phyloP scores from a whole-genome alignment of 306 rosid genomes.

The Vicia faba region DNA sequence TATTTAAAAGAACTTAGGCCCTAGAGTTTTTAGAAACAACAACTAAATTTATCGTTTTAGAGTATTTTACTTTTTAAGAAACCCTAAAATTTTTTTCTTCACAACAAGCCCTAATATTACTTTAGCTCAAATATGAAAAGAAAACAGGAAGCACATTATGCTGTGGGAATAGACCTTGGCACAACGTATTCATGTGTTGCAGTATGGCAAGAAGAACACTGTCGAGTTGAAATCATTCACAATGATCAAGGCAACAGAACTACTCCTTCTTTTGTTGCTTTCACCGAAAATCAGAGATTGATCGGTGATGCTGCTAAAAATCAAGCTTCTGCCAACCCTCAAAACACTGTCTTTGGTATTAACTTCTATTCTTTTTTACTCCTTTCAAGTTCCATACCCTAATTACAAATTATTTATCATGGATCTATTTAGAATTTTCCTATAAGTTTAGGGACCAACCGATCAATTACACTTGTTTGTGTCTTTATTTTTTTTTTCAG shows the following conservation, averaged over 20 bases:
- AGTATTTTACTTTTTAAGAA: no score
- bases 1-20: no score
- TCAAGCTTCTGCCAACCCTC: conserved; percentile 11
- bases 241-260: conserved; percentile 25
- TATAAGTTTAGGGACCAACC: no score
- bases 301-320: conserved; percentile 30
- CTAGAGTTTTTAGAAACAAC: no score
- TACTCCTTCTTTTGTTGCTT: conserved; percentile 24
- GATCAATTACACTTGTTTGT: no score
- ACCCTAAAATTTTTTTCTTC: no score
- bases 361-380: no score
- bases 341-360: conserved; percentile 32
- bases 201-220: conserved; percentile 24
- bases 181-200: conserved; percentile 25
- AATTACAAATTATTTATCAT: no score
- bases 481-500: conserved; percentile 1
- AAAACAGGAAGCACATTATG: not conserved
- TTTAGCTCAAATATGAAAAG: not conserved
- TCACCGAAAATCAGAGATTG: not conserved
- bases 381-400: no score
- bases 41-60: no score
- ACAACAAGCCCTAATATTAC: no score
- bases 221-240: conserved; percentile 27
- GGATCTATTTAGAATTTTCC: no score
- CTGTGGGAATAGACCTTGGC: conserved; percentile 24